Base-by-base conservation (phyloP, 83 land plant species). In the Thuja plicata region DNA sequence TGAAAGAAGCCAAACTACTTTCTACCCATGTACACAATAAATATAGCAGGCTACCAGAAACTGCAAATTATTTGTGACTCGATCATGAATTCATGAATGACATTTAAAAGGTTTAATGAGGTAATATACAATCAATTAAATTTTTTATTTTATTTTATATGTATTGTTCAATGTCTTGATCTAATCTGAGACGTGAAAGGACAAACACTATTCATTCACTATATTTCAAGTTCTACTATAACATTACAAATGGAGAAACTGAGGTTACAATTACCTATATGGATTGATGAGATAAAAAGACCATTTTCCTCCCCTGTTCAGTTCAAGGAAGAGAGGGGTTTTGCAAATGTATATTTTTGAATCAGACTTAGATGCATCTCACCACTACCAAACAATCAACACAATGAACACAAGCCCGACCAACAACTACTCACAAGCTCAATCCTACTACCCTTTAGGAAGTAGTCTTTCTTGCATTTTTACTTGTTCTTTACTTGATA, bases 21-120 rank as follows among this genome's bases (percentile, higher is more conserved):
- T 83, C 37, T 83, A 12, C n/a, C 32, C 8, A 12, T 45, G 19
- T 48, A 76, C 30, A 7, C 57, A 12, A 76, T 35, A 34, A 84
- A 48, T 48, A 48, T 48, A 84, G 86, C 21, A 84, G 57, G 57
- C 86, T 48, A 84, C 16, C 21, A n/a, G 86, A 84, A 84, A 84
- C 86, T 15, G 6, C 50, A 84, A 50, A 84, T 27, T 12, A 19
- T 81, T n/a, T 41, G 32, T 8, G 32, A 41, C n/a, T 45, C 15
- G 4, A 45, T 43, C 48, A 16, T 82, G 52, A 41, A 45, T 24
- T 45, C 3, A 24, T 45, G 24, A 82, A 82, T 48, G 37, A 84
- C n/a, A 84, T 35, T 30, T 48, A 32, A 84, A 84, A 81, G 17
- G 55, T 48, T 81, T 41, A 21, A 81, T 84, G 57, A 84, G 15